These are phyloP conservation scores for Fraxinus cuspidata DNA, from an alignment of 257 asterid species.

Conservation along the genomic window DNA sequence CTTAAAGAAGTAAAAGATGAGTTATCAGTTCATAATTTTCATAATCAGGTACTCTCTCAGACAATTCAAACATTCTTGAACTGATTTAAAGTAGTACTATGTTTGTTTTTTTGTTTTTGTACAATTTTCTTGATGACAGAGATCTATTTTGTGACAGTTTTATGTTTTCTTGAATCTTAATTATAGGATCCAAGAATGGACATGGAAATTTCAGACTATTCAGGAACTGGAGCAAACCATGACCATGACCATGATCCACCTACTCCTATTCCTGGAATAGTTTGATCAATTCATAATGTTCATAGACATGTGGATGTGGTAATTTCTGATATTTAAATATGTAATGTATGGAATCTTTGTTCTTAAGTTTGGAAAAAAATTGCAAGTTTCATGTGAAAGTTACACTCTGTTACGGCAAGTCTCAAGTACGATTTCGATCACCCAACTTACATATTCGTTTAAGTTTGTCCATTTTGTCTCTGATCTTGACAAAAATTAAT, in stretches of 20 bases:
- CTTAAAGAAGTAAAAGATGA: neutral
- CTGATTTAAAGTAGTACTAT: neutral
- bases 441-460: no score
- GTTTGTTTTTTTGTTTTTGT: no score
- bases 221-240: constrained; percentile 4
- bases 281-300: neutral
- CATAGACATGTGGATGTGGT: no score
- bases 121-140: neutral
- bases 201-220: neutral
- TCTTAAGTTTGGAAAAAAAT: no score
- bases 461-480: no score
- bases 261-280: neutral
- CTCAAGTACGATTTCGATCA: no score
- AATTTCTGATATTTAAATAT: no score
- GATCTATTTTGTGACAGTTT: neutral
- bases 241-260: neutral
- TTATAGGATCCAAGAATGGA: neutral
- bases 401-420: no score
- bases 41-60: neutral
- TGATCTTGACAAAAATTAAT: no score
- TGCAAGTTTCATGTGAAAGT: no score
- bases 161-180: neutral
- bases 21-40: neutral
- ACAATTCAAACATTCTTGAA: neutral
- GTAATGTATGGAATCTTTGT: no score